Base-by-base conservation (phyloP, 495 filamentous ascomycete genomes). In the Hypoxylon cercidicola region DNA sequence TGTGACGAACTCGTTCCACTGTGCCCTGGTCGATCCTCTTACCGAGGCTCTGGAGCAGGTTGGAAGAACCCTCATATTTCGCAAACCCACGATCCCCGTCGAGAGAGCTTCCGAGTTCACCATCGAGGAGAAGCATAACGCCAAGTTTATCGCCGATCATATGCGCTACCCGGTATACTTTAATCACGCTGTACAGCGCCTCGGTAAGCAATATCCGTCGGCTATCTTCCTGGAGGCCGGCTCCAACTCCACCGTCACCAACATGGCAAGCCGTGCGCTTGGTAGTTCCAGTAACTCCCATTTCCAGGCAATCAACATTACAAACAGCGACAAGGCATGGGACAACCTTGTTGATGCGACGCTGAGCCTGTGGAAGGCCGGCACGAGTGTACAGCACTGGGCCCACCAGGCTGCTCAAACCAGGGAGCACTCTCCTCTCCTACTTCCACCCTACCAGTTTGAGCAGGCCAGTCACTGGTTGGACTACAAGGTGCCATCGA, bases 1-100 rank as follows among this genome's bases (percentile, higher is more conserved):
- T 30, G 80, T 82, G 2, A 81, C 81, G 0, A 79, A 87, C 60
- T 83, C 79, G 0, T 86, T 84, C 60, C 85, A 86, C 57, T 85
- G 78, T 1, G 58, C 62, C 3, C 62, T 85, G 1, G 73, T 81
- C 3, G 80, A 84, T 15, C 70, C 72, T 9, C 57, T 85, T 4
- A 55, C 79, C 12, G 49, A 69, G 19, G 60, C 50, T 0, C 71
- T 86, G 4, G 60, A 74, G 3, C 37, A 58, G 1, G 25, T 77
- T 6, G 77, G 66, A 0, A 46, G 74, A 20, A 68, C 43, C 1
- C 15, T 82, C 7, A 64, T 57, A 1, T 73, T 82, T 45, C 40
- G 72, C 10, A 41, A 59, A 21, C 58, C 70, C 67, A 49, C 77
- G 28, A 79, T 78, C 65, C 45, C 70, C 7, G 67, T 80, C 20